phyloP scores from a whole-genome alignment of 441 rosid genomes.

The Mallotus japonicus region DNA sequence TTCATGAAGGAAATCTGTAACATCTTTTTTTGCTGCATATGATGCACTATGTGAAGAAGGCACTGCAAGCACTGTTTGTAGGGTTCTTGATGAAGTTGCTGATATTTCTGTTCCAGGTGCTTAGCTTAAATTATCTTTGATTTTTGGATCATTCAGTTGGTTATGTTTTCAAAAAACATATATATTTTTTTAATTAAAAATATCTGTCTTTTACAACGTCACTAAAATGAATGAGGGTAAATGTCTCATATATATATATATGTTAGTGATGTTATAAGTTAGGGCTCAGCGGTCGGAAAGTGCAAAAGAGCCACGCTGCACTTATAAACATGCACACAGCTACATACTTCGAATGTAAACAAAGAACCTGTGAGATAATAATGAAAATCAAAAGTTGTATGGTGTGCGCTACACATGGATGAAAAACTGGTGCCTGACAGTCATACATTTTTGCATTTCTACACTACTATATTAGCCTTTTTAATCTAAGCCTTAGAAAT shows the following conservation, averaged over 20 bases:
- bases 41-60: conserved; percentile 97
- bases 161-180: neutral
- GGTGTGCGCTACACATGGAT: neutral
- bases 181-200: neutral
- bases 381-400: conserved; percentile 1
- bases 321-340: neutral
- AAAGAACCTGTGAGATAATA: neutral
- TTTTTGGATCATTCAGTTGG: conserved; percentile 1
- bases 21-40: conserved; percentile 75
- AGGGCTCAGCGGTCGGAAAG: neutral
- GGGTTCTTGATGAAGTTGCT: conserved; percentile 87
- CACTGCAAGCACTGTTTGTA: conserved; percentile 79
- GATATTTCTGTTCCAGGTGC: conserved; percentile 91
- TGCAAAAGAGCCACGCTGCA: neutral
- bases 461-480: neutral
- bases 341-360: neutral
- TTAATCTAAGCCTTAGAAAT: neutral
- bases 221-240: neutral
- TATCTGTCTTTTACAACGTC: neutral
- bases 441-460: neutral
- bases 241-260: neutral
- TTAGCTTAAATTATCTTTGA: conserved; percentile 16
- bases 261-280: neutral
- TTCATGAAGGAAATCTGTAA: conserved; percentile 75
- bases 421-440: neutral